A percentile compares a stretch with the other conserved stretches of the same genome.
phyloP scores from a whole-genome alignment of 1,284 basidiomycete species.

The Pterula multifida region DNA sequence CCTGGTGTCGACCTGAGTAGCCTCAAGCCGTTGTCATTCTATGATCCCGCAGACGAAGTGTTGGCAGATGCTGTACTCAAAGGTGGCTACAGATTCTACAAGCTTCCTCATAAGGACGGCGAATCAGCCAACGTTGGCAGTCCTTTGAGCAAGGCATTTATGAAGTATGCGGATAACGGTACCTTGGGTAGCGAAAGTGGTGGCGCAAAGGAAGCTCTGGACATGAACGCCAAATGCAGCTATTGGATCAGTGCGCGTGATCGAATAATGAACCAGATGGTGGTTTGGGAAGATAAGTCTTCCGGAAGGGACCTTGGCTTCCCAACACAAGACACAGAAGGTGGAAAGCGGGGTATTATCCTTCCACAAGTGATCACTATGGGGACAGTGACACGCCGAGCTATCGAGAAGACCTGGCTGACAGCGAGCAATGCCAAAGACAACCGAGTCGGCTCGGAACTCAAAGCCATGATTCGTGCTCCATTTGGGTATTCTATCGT shows the following conservation, averaged over 20 bases:
- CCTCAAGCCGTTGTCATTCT: slow-evolving; percentile 36
- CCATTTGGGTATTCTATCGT: slow-evolving; percentile 92
- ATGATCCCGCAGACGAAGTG: slow-evolving; percentile 45
- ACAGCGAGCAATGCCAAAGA: slow-evolving; percentile 98
- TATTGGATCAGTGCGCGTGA: slow-evolving; percentile 97
- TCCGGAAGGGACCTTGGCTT: slow-evolving; percentile 36
- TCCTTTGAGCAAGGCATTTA: slow-evolving; percentile 83
- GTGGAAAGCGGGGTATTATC: slow-evolving; percentile 77
- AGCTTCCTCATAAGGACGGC: slow-evolving; percentile 93
- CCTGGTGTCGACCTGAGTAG: slow-evolving; percentile 5
- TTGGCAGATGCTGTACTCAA: slow-evolving; percentile 34
- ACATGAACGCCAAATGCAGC: slow-evolving; percentile 91
- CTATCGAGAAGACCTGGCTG: slow-evolving; percentile 97
- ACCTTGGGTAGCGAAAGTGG: slow-evolving; percentile 69
- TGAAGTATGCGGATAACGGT: slow-evolving; percentile 81
- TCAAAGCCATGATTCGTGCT: slow-evolving; percentile 95
- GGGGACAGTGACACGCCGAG: slow-evolving; percentile 96
- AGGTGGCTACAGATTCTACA: slow-evolving; percentile 62
- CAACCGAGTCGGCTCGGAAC: slow-evolving; percentile 93
- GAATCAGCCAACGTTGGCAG: slow-evolving; percentile 90
- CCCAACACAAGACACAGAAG: slow-evolving; percentile 14
- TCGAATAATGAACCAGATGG: slow-evolving; percentile 88
- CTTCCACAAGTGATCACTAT: slow-evolving; percentile 95
- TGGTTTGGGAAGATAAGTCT: slow-evolving; percentile 63
- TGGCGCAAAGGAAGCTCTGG: slow-evolving; percentile 75